These are phyloP conservation scores for Hymenoscyphus occultus DNA, from an alignment of 2,329 filamentous ascomycete genomes.

Conservation along the genomic window DNA sequence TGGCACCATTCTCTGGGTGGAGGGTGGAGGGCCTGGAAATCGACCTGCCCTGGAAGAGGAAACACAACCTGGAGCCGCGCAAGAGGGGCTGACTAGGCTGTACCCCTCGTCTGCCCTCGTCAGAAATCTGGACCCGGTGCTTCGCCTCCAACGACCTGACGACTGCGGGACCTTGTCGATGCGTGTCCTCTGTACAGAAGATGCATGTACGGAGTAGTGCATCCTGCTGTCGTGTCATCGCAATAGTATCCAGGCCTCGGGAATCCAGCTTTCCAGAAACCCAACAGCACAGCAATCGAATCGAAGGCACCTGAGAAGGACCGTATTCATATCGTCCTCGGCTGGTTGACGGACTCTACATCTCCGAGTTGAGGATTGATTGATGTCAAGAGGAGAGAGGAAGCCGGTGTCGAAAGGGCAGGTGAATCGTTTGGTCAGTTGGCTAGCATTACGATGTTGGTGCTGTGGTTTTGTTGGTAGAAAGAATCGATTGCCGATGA, in stretches of 20 bases:
- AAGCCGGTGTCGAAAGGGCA: background rate
- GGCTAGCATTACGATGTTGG: background rate
- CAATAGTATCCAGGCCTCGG: background rate
- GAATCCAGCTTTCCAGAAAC: background rate
- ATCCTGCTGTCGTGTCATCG: background rate
- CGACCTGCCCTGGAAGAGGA: background rate
- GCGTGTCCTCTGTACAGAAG: background rate
- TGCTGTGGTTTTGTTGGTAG: background rate
- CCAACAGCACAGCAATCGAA: too few relatives aligned
- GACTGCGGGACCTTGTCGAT: background rate
- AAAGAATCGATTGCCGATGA: background rate
- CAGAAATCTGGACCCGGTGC: background rate
- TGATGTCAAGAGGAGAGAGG: background rate
- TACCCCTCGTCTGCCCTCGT: background rate
- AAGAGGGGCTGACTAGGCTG: background rate
- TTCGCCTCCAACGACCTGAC: slow-evolving; percentile 1
- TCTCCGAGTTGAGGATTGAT: background rate
- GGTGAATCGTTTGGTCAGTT: background rate
- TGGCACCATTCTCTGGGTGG: too few relatives aligned
- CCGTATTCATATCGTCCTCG: too few relatives aligned
- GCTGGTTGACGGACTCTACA: background rate
- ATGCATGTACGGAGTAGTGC: too few relatives aligned
- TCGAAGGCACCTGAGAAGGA: too few relatives aligned
- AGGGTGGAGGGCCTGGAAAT: background rate
- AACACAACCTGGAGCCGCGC: background rate